phyloP scores from a whole-genome alignment of 225 moss, liverwort and hornwort species.

The Rhytidiadelphus loreus region DNA sequence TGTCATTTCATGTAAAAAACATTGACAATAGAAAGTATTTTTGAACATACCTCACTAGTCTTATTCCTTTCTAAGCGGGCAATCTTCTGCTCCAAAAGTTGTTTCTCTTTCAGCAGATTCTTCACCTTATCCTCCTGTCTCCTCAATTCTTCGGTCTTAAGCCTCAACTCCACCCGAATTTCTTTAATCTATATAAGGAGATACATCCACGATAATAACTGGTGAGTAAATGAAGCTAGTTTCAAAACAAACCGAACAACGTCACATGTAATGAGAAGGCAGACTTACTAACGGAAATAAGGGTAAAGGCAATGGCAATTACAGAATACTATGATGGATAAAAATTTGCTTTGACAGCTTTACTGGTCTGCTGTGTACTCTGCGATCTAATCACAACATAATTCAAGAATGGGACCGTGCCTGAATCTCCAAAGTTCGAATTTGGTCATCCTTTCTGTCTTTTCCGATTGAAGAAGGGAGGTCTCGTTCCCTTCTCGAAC shows the following conservation, averaged over 20 bases:
- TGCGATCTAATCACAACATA: background rate
- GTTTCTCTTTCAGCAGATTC: constrained; percentile 70
- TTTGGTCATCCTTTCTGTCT: constrained; percentile 59
- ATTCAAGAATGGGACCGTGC: constrained; percentile 3
- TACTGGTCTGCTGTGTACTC: background rate
- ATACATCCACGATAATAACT: background rate
- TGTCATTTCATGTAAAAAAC: background rate
- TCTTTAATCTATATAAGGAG: constrained; percentile 53
- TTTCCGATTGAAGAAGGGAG: constrained; percentile 50
- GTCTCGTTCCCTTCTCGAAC: constrained; percentile 69
- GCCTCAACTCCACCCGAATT: constrained; percentile 49
- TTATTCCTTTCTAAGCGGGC: constrained; percentile 67
- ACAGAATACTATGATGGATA: background rate
- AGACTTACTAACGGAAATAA: background rate
- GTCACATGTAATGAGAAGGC: background rate
- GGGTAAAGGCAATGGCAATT: background rate
- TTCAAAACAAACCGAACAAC: background rate
- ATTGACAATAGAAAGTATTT: no score
- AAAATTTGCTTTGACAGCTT: background rate
- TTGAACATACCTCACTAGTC: constrained; percentile 55
- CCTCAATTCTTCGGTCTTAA: constrained; percentile 74
- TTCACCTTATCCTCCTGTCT: constrained; percentile 62
- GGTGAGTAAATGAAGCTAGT: background rate
- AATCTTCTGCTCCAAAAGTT: constrained; percentile 86
- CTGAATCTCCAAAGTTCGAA: constrained; percentile 75